Evolutionary conservation across 495 filamentous ascomycete species (phyloP).

Genomic region (Hypoxylon subgilvum): DNA sequence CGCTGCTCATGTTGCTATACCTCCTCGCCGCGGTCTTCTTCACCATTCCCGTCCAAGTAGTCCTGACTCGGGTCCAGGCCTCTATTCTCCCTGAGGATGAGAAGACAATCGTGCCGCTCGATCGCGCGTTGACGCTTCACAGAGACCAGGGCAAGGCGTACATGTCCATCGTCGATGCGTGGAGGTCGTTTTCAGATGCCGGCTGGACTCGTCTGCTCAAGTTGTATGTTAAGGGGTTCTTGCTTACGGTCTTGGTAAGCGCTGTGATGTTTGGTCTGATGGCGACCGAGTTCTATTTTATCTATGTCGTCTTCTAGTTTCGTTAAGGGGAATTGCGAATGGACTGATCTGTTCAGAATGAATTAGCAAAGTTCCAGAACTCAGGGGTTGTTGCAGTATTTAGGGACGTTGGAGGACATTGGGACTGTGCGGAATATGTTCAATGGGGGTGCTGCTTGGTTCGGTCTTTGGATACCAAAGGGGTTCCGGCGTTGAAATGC

Average conservation of each 20-base stretch:
- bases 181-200: conserved; percentile 65
- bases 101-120: conserved; percentile 25
- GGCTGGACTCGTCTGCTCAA: conserved; percentile 62
- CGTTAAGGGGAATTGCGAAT: neutral
- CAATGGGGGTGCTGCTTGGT: no score
- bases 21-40: neutral
- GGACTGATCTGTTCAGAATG: no score
- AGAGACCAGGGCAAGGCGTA: conserved; percentile 54
- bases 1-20: neutral
- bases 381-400: no score
- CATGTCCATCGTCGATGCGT: conserved; percentile 66
- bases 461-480: no score
- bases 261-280: conserved; percentile 49
- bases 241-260: conserved; percentile 48
- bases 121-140: conserved; percentile 21
- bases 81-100: conserved; percentile 38
- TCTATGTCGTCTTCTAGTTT: neutral
- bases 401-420: no score
- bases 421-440: no score
- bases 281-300: neutral
- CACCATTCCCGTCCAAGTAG: conserved; percentile 14
- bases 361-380: no score
- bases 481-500: no score
- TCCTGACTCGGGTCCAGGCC: conserved; percentile 32
- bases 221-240: conserved; percentile 60